These are phyloP conservation scores for Aspergillus chevalieri DNA, from an alignment of 2,329 filamentous ascomycete species.

Conservation along the genomic window DNA sequence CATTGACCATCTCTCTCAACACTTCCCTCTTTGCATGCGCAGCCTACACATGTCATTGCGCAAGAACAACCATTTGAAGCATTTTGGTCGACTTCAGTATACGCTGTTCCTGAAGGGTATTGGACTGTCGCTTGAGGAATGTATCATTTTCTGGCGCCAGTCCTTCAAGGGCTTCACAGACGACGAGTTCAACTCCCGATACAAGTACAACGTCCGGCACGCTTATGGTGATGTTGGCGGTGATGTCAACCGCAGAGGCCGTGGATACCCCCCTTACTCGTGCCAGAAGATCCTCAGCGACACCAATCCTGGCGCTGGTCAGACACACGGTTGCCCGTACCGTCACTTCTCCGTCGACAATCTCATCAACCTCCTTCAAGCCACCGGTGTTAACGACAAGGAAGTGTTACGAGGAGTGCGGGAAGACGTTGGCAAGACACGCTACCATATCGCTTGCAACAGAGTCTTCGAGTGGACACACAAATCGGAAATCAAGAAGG, in stretches of 20 bases:
- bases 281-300: constrained; percentile 95
- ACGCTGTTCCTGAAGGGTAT: constrained; percentile 95
- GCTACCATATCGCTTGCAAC: constrained; percentile 95
- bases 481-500: constrained; percentile 68
- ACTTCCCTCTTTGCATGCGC: constrained; percentile 92
- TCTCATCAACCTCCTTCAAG: constrained; percentile 66
- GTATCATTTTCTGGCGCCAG: constrained; percentile 82
- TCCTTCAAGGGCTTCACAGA: constrained; percentile 82
- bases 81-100: constrained; percentile 90
- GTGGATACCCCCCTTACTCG: constrained; percentile 84
- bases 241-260: constrained; percentile 76
- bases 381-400: constrained; percentile 71
- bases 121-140: constrained; percentile 85
- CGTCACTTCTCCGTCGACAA: constrained; percentile 88
- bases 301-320: constrained; percentile 75
- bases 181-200: constrained; percentile 95
- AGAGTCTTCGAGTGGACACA: constrained; percentile 87
- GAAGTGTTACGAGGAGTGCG: constrained; percentile 72
- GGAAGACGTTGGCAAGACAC: constrained; percentile 81
- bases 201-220: constrained; percentile 96
- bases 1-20: constrained; percentile 70
- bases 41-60: constrained; percentile 80
- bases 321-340: constrained; percentile 94
- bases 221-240: constrained; percentile 91
- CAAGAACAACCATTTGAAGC: constrained; percentile 85